Conservation (phyloP, 352 stramenopile genomes). For the Pilasporangium apinafurcum region DNA sequence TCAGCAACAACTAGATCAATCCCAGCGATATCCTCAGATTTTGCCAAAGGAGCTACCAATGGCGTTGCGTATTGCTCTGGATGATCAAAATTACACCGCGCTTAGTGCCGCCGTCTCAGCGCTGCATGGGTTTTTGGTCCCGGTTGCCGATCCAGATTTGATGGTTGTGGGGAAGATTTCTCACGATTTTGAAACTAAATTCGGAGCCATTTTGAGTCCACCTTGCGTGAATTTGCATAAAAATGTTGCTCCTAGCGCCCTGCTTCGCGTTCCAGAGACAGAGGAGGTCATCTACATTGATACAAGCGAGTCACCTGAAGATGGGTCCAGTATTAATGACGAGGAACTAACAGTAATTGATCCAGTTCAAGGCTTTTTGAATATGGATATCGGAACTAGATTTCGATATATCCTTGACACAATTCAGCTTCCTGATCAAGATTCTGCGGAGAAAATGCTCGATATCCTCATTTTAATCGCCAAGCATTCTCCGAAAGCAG, state of each 20-base stretch:
- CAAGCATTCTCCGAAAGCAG: constrained; percentile 38
- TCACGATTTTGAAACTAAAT: constrained; percentile 15
- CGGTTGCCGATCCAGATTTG: neutral
- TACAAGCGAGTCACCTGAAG: constrained; percentile 21
- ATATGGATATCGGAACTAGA: constrained; percentile 47
- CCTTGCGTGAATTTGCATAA: constrained; percentile 31
- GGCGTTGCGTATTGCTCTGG: constrained; percentile 42
- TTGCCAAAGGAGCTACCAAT: constrained; percentile 39
- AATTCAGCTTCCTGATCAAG: constrained; percentile 33
- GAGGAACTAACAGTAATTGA: constrained; percentile 45
- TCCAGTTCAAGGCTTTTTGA: constrained; percentile 47
- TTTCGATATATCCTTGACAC: constrained; percentile 45
- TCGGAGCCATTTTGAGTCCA: constrained; percentile 20
- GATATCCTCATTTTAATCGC: constrained; percentile 44
- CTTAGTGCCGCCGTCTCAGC: constrained; percentile 35
- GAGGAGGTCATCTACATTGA: constrained; percentile 52
- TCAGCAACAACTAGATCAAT: constrained; percentile 10
- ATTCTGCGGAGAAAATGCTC: constrained; percentile 40
- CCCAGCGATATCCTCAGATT: constrained; percentile 11
- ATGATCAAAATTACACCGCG: constrained; percentile 64
- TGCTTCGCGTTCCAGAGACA: constrained; percentile 3
- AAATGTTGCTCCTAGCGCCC: constrained; percentile 3
- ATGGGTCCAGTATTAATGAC: constrained; percentile 33
- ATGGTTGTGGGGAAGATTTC: neutral
- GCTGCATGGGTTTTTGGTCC: constrained; percentile 51